Evolutionary conservation across 2,329 filamentous ascomycete species (phyloP), one percentile per base, ranked within the genome.

Genomic region (Apiospora marii): DNA sequence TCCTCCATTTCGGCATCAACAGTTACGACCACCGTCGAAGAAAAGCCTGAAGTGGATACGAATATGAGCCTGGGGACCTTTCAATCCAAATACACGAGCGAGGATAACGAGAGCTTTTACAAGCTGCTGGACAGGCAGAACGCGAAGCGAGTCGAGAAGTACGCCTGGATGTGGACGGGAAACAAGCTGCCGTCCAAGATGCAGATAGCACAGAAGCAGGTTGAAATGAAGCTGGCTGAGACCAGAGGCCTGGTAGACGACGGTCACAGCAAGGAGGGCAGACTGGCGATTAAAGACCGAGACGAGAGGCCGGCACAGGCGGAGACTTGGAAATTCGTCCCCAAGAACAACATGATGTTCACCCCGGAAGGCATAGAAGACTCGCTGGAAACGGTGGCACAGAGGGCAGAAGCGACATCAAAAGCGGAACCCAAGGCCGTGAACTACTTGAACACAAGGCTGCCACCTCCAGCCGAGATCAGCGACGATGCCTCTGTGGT

Each of bases 21-120:
- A 13, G 82, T 80, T 30, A 83, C 82, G 13, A 80, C 79, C 7
- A 77, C 80, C 30, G 78, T 80, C 22, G 79, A 81, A 24, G 81
- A 83, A 69, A 85, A 83, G 71, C 84, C 85, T 72, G 83, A 87
- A 44, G 86, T 94, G 24, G 92, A 97, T 80, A 91, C 92, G 58
- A 92, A 92, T 77, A 91, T 98, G 86, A 95, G 92, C 73, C 87
- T 99, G 1, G 91, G 92, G 70, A 90, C 92, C 1, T 99, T 98
- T 78, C 96, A 99, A 80, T 89, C 93, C 3, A 96, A 94, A 76
- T 98, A 98, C 83, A 99, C 96, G 0, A 98, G 94, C 79, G 96
- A 99, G 82, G 96, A 99, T 81, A 98, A 98, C 80, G 96, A 98
- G 80, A 97, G 94, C 77, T 98, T 99, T 85, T 97, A 98, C 82